Base-by-base conservation (phyloP, 305 asterid genomes). In the Fraxinus platypoda region DNA sequence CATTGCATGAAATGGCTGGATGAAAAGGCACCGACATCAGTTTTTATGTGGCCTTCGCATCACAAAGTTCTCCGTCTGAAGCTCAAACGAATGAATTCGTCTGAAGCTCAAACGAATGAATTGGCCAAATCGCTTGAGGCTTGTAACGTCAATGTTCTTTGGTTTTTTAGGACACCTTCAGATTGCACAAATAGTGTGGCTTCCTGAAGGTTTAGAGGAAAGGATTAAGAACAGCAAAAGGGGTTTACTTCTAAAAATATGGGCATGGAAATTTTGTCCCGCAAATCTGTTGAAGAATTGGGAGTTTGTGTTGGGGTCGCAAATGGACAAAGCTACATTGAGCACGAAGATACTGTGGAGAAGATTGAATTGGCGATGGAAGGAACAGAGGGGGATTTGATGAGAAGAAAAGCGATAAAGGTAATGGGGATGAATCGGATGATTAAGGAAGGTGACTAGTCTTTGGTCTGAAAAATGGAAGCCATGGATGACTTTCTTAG, bases 31-130 rank as follows among this genome's bases (percentile, higher is more conserved):
- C 25, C 11, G 30, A 76, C 6, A 5, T 87, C 86, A 3, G 88
- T 87, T 54, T 85, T 4, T 87, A 81, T 73, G 80, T 85, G 12
- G 83, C 88, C 19, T 83, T 87, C 70, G 90, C 84, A 4, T 85
- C 90, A 37, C 88, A 87, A 26, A 76, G 25, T 83, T 41, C 83
- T 13, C 83, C 76, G 7, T 74, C 85, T 8, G 78, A 59, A 0
- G 12, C 80, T 17, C 88, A 84, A 43, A 52, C 26, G 3, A 15
- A 41, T 21, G 80, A 80, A 57, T 35, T 87, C 76, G 7, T 74
- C 85, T 8, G 78, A 59, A 0, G 12, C 80, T 17, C 88, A 84
- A 43, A 52, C 26, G 3, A 15, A 41, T 21, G 80, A 80, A 57
- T 35, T 87, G 62, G 90, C 88, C 8, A 81, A 72, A 62, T 88